A percentile compares a stretch with the other conserved stretches of the same genome.
Evolutionary conservation across 106 monocot species (phyloP).

Genomic region (Dioscorea alata): DNA sequence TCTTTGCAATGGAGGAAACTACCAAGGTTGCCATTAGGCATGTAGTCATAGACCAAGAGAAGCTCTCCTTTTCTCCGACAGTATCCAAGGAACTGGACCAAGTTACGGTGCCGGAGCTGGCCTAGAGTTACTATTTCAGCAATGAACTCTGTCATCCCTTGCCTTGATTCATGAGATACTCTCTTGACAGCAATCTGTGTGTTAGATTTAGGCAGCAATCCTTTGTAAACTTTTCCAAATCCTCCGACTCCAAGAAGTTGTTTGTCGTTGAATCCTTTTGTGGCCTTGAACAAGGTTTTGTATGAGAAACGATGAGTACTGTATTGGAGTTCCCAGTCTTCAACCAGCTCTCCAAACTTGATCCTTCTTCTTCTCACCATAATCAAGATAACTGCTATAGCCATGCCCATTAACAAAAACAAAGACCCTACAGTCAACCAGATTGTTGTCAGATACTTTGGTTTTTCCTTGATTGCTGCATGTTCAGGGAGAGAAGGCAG

Average conservation of each 20-base stretch:
- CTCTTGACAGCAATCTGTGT: background rate
- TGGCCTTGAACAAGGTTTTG: background rate
- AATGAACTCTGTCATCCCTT: background rate
- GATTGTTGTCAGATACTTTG: too few species aligned
- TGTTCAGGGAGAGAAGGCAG: too few species aligned
- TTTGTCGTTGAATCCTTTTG: background rate
- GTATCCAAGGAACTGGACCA: background rate
- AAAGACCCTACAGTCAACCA: too few species aligned
- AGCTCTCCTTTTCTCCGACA: too few species aligned
- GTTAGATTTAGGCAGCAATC: background rate
- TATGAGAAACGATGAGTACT: background rate
- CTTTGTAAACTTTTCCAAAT: background rate
- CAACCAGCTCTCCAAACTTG: slow-evolving; percentile 6
- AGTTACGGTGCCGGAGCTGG: background rate
- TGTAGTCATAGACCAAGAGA: background rate
- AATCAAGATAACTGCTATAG: too few species aligned
- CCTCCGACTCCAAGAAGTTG: background rate
- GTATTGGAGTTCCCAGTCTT: slow-evolving; percentile 1
- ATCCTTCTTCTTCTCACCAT: background rate
- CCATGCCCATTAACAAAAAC: background rate
- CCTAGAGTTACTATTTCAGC: background rate
- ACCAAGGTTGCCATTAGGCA: slow-evolving; percentile 1
- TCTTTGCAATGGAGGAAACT: background rate
- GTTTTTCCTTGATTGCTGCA: too few species aligned
- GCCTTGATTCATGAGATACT: background rate